Base-by-base conservation (phyloP, 257 asterid genomes). In the Asclepias syriaca region DNA sequence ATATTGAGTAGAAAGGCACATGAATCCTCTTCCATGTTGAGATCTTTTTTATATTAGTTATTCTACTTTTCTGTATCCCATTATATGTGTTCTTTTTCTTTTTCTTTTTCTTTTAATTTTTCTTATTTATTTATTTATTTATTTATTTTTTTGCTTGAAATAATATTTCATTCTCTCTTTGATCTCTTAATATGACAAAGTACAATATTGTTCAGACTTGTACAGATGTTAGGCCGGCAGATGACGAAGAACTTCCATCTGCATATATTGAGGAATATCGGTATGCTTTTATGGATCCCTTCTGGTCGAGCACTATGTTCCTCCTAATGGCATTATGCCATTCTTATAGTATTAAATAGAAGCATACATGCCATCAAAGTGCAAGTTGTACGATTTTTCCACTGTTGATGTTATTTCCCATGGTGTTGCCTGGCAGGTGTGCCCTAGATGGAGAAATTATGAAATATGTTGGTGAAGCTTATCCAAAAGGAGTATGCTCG, bases 221-320 rank as follows among this genome's bases (percentile, higher is more conserved):
- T 79, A 81, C 72, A 83, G 78, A 77, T 64, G 85, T 84, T 75
- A 85, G 95, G 76, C 95, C 96, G 21, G 97, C 97, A 77, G 85
- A 75, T 69, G 95, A 94, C 81, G 96, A 94, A 73, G 99, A 91
- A 84, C 97, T 94, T 81, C 86, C 99, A 45, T 91, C 97, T 7
- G 77, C 96, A 21, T 94, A 86, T 72, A 75, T 91, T 61, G 99
- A 94, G 83, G 99, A 94, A 61, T 94, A 87, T 76, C 82, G 96
- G 98, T 94, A 83, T 73, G 66, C 59, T 53, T 64, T 65, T 34
- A 50, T 48, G 22, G 43, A 37, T 24, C 27, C 27, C 27, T 24
- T 24, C 27, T 0, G 27, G 27, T 24, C 27, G 27, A 24, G 27
- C 27, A 24, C 27, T 24, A 24, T 0, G 27, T 24, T 24, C 27